Conservation (phyloP, 148 eudicot species). For the Salicornia ramosissima region DNA sequence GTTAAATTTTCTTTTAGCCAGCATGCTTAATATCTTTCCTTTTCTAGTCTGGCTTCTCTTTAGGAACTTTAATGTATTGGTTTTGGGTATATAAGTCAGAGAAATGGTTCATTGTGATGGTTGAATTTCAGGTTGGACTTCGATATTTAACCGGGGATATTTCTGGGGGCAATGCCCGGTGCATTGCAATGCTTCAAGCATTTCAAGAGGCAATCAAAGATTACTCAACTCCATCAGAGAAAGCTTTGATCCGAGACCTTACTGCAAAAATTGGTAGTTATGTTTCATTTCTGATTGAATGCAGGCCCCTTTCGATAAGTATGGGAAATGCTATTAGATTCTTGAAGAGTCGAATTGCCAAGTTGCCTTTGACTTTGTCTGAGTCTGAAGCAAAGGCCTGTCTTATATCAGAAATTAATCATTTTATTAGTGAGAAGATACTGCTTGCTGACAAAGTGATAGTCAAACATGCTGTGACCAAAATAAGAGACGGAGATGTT, state of each 20-base stretch:
- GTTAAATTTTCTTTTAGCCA: neutral
- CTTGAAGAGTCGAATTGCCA: constrained; percentile 67
- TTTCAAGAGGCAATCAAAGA: constrained; percentile 83
- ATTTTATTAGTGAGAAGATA: constrained; percentile 76
- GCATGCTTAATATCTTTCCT: neutral
- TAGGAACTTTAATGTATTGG: neutral
- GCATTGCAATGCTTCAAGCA: constrained; percentile 98
- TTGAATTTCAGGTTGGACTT: constrained; percentile 73
- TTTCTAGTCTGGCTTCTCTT: neutral
- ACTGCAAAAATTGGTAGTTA: constrained; percentile 75
- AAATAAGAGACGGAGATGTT: constrained; percentile 96
- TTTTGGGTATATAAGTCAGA: neutral
- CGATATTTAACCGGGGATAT: constrained; percentile 83
- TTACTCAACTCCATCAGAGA: constrained; percentile 81
- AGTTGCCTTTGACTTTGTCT: constrained; percentile 58
- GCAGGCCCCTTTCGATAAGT: constrained; percentile 97
- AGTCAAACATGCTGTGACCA: constrained; percentile 86
- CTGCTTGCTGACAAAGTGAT: constrained; percentile 88
- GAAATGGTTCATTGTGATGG: constrained; percentile 5
- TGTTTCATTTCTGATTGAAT: constrained; percentile 86
- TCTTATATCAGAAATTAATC: constrained; percentile 67
- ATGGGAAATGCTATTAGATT: constrained; percentile 98
- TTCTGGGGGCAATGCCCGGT: constrained; percentile 92
- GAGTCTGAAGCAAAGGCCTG: constrained; percentile 91
- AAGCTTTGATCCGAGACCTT: constrained; percentile 71